Percentiles rank a stretch among this genome's conserved stretches.
These are phyloP conservation scores for Termitomyces eurrhizus DNA, from an alignment of 768 basidiomycete genomes.

Conservation along the genomic window DNA sequence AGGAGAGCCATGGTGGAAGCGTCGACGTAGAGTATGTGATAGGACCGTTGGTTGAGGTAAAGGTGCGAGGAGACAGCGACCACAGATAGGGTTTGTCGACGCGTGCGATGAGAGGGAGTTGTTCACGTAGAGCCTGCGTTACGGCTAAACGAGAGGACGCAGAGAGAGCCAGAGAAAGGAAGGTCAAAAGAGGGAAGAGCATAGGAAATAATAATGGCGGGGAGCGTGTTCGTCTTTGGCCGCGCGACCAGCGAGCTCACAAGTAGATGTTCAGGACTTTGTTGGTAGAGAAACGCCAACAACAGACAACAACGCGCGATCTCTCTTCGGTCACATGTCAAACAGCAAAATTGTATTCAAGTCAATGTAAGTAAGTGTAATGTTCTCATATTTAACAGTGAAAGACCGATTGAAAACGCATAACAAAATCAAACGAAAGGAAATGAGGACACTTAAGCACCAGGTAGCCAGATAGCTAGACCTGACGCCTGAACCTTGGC, in stretches of 20 bases:
- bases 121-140: slow-evolving; percentile 57
- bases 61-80: slow-evolving; percentile 64
- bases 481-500: slow-evolving; percentile 81
- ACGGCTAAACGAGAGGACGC: slow-evolving; percentile 45
- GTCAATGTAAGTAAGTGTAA: slow-evolving; percentile 8
- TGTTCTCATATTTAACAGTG: slow-evolving; percentile 17
- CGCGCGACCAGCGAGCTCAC: slow-evolving; percentile 54
- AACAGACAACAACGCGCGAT: slow-evolving; percentile 24
- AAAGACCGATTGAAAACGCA: slow-evolving; percentile 6
- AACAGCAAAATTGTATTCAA: slow-evolving; percentile 1
- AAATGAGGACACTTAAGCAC: slow-evolving; percentile 28
- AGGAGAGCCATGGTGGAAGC: slow-evolving; percentile 76
- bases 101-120: slow-evolving; percentile 79
- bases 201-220: slow-evolving; percentile 57
- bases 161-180: slow-evolving; percentile 35
- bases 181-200: slow-evolving; percentile 56
- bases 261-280: slow-evolving; percentile 9
- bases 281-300: slow-evolving; percentile 17
- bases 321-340: not conserved
- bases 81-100: slow-evolving; percentile 62
- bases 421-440: slow-evolving; percentile 13
- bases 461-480: slow-evolving; percentile 49
- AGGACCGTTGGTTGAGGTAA: slow-evolving; percentile 42
- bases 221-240: slow-evolving; percentile 32
- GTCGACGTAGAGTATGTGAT: slow-evolving; percentile 48